Base-by-base conservation (phyloP, 2,329 filamentous ascomycete genomes). In the Aspergillus brunneoviolaceus region DNA sequence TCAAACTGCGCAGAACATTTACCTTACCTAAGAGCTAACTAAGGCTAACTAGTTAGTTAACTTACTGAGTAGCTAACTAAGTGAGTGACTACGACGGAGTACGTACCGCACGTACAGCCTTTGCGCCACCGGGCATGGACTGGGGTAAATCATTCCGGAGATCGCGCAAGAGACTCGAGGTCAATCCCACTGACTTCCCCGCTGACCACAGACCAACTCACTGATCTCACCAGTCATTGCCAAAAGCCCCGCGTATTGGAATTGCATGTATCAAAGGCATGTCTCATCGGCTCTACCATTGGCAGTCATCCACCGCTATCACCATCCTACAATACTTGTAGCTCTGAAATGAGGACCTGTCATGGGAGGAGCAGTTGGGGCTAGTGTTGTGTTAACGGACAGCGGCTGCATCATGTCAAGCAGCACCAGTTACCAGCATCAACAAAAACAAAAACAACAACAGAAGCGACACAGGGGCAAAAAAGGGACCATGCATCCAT, bases 1-100 rank as follows among this genome's bases (percentile, higher is more conserved):
- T 62, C 29, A 57, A 57, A 59, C 63, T 60, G 58, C 61, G 58
- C 58, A 49, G n/a, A n/a, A 61, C 61, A 58, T 51, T 35, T 48
- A 31, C 47, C 19, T 45, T 45, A 48, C 50, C 31, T 45, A 45
- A 45, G 39, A 45, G 39, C 11, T 19, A 16, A 45, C 49, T 33
- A 21, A 29, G 29, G 27, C 27, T 19, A 19, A 19, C 19, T 27
- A 27, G 27, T 23, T 23, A 23, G 23, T 23, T 23, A 23, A 4
- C 23, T 23, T 21, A 21, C 21, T 21, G 4, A 23, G 27, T 29
- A 23, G 23, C 23, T 23, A 4, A 23, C 23, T 23, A 4, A 23
- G 27, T 29, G 27, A 29, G 27, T 9, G 7, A 29, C 27, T 29
- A 29, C 7, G 7, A 29, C 2, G 27, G 27, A 29, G 27, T 29